Evolutionary conservation across 2,329 filamentous ascomycete genomes (phyloP), one percentile per base, ranked within the genome.

Genomic region (Bipolaris bicolor): DNA sequence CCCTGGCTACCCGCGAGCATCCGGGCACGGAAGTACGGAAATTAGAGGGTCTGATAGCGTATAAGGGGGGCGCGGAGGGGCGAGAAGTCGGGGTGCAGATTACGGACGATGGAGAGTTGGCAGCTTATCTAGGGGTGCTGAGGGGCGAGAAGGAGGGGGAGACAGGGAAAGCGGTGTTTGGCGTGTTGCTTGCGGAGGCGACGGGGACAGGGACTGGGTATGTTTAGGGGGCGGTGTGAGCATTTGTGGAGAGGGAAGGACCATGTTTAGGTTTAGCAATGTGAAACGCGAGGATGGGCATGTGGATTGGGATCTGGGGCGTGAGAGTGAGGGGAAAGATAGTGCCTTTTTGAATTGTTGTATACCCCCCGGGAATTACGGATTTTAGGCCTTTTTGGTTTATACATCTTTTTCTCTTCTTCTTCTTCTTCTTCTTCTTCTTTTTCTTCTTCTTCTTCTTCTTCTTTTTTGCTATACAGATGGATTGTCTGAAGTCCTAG

Each of bases 101-200:
- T 65, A 87, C 88, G 52, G 83, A 87, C 39, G 88, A 93, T 65
- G 84, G 86, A 60, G 90, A 94, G 76, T 73, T 95, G 60, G 83
- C 83, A 57, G 88, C 88, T 0, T 94, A 93, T 75, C 75, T 95
- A 63, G 81, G 83, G 45, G 88, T 90, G 70, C 80, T 88, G 24
- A 55, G 45, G 37, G 60, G 50, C 11, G 26, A 29, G 26, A 6
- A 9, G 26, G 7, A 29, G 9, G 6, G 9, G 26, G 2, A 10
- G 84, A 78, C 1, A 36, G 76, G 79, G 69, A 86, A 86, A 68
- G 81, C 81, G 13, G 82, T 79, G 5, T 86, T 88, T 73, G 69
- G 80, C 13, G 79, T 84, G 11, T 18, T 69, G 47, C 49, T 75
- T 29, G 61, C 2, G 31, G 11, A 11, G 16, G 20, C 16, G 31